Evolutionary conservation across 2,329 filamentous ascomycete species (phyloP), one percentile per base, ranked within the genome.

Genomic region (Conoideocrella luteorostrata): DNA sequence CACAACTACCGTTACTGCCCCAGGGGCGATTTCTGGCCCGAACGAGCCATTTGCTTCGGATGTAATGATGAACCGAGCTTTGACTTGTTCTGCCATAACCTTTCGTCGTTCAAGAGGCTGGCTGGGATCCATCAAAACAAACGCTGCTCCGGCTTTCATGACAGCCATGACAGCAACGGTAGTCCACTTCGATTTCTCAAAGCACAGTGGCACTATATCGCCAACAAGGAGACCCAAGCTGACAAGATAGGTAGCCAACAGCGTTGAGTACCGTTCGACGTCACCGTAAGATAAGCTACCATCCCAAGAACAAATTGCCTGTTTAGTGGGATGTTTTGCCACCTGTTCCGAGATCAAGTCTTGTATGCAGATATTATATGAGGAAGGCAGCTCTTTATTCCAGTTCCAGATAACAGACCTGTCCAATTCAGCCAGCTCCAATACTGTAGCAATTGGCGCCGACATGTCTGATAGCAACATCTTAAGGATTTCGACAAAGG

Each of bases 271-370:
- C 4, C 7, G 20, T 20, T 42, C 39, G 4, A 42, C 15, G n/a
- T 42, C 30, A 4, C 26, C 39, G 39, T 42, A 42, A 2, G 39
- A 35, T 12, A 42, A 21, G 7, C 35, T 21, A 20, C 39, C 39
- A 67, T 48, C 44, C 54, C 5, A 67, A 72, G 46, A 65, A 65
- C 52, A 66, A 65, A 42, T 42, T 21, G 39, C 39, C 53, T 30
- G 15, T 22, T 41, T 41, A 10, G 20, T 10, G 10, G 29, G 29
- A 23, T 41, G 39, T 11, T 22, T 24, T 11, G 4, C 20, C 15
- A 28, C 39, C 21, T 34, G 39, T 9, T 9, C 15, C 23, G 39
- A 34, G 29, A 41, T 41, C 21, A 41, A 34, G 20, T 41, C 29
- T 34, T 41, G 39, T 13, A 41, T 17, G 29, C 39, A 41, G 26